Evolutionary conservation across 805 yeast genomes (phyloP), one percentile per base, ranked within the genome.

Genomic region (Suhomyces canberraensis): DNA sequence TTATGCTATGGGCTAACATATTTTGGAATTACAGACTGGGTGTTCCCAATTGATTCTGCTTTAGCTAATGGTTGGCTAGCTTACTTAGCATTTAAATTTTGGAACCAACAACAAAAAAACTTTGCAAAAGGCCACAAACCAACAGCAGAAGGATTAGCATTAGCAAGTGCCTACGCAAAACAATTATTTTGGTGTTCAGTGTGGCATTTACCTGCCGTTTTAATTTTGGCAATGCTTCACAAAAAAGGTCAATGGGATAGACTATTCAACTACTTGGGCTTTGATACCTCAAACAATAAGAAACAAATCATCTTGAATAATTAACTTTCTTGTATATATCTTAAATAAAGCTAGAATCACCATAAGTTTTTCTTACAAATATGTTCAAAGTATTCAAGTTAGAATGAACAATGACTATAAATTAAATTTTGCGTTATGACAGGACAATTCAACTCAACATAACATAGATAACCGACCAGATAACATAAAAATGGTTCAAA

Each of bases 161-260:
- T 72, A 36, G 87, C 95, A 3, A 79, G 76, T 50, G 48, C 68
- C 2, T 81, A 78, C 57, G 98, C 98, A 1, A 80, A 85, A 42
- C 83, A 82, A 56, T 73, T 90, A 29, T 93, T 93, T 58, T 86
- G 96, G 95, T 87, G 95, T 26, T 84, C 95, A 18, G 96, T 93
- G 1, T 79, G 91, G 80, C 98, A 93, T 50, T 65, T 93, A 31
- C 98, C 99, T 0, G 90, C 84, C 0, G 83, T 95, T 11, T 66
- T 93, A 36, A 82, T 89, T 14, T 66, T 93, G 42, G 97, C 98
- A 1, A 91, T 93, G 89, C 58, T 93, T 35, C 98, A 93, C 61
- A 93, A 93, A 62, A 82, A 82, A 57, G 96, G 96, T 4, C 88
- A 89, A 56, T 91, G 97, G 97, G 95, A 89, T 54, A 58, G 69